A percentile compares a stretch with the other conserved stretches of the same genome.
Evolutionary conservation across 352 stramenopile species (phyloP).

Genomic region (Globisporangium recalcitrans): DNA sequence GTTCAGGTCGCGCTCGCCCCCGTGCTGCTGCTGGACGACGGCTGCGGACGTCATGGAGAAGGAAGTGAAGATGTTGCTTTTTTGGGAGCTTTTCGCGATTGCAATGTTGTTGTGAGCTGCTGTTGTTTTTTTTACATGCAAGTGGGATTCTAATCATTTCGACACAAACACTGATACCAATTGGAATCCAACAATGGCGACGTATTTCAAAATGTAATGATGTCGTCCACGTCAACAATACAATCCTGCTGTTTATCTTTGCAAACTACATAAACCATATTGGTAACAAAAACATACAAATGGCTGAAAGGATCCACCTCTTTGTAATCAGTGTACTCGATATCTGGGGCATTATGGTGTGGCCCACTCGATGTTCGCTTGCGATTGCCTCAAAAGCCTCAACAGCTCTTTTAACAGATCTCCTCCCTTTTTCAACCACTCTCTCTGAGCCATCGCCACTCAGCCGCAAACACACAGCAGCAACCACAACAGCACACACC

Average conservation of each 20-base stretch:
- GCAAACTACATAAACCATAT: background rate
- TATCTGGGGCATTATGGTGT: background rate
- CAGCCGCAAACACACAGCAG: background rate
- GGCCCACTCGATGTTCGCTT: background rate
- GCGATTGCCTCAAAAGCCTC: background rate
- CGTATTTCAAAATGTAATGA: no score
- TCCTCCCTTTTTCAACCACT: constrained; percentile 9
- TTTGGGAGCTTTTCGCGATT: constrained; percentile 4
- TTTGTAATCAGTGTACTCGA: background rate
- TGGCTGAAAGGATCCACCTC: no score
- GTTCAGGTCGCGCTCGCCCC: constrained; percentile 21
- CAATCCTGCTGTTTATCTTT: background rate
- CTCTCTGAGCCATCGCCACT: background rate
- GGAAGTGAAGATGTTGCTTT: background rate
- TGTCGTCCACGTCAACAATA: background rate
- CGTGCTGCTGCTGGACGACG: background rate
- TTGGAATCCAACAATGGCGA: no score
- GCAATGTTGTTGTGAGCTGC: background rate
- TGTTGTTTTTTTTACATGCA: background rate
- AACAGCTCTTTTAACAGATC: constrained; percentile 13
- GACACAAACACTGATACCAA: no score
- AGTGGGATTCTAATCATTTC: no score
- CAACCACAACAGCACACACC: no score
- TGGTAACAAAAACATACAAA: background rate
- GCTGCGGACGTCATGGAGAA: background rate